Evolutionary conservation across 225 moss, liverwort and hornwort genomes (phyloP), one percentile per base, ranked within the genome.

Genomic region (Pseudoscleropodium purum): DNA sequence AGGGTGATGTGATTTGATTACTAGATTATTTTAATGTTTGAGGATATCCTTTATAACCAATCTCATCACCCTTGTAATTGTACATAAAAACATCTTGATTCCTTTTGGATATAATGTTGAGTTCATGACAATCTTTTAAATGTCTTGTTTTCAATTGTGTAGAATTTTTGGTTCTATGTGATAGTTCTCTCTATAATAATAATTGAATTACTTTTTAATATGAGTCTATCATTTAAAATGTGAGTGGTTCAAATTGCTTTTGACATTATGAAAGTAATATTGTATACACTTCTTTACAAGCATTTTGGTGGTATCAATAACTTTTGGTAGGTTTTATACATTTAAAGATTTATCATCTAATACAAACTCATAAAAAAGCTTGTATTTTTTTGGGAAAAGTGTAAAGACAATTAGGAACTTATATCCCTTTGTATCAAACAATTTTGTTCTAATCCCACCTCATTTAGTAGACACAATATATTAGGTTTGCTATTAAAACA

Each of bases 1-100:
- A 45, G 0, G 47, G 4, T 31, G 75, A 75, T 75, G 18, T 47
- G 10, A 11, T 3, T 30, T 47, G 31, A 31, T 75, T 49, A 30
- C 0, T 2, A 49, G 0, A 33, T 19, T 49, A 31, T 6, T 49
- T 31, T 49, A 12, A 33, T 20, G 7, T 49, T 2, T 6, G 19
- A 49, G 1, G 19, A 49, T 47, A 29, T 75, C 31, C 1, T 31
- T 19, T 19, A 75, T 1, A 31, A 75, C 7, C 12, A n/a, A n/a
- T 75, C 2, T 31, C 18, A 57, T n/a, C 12, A n/a, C 5, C 3
- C 3, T 18, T 27, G 2, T 37, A 56, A 17, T 26, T 56, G 5
- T 7, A n/a, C 3, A n/a, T 79, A 7, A 49, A 3, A 26, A 18
- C 27, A 6, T 11, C 37, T 54, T 54, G 2, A n/a, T 25, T 0